Evolutionary conservation across 257 asterid species (phyloP).

Genomic region (Solanum corneliomulleri): DNA sequence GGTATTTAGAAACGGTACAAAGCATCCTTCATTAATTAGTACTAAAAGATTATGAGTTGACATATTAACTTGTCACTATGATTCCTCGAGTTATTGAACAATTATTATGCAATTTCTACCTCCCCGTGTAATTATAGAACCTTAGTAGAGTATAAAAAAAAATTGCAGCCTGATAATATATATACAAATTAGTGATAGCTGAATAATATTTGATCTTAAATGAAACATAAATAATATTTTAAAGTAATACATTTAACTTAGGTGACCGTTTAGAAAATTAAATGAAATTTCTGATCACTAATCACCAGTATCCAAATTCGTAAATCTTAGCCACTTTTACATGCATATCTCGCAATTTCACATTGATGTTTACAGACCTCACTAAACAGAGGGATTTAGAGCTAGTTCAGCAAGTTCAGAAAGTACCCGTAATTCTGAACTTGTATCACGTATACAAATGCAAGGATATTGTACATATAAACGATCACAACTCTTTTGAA

Average conservation of each 20-base stretch:
- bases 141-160: not conserved
- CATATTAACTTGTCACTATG: not conserved
- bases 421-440: not conserved
- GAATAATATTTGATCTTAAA: too few relatives aligned
- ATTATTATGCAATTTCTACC: not conserved
- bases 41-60: not conserved
- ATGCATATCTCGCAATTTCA: not conserved
- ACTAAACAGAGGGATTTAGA: not conserved
- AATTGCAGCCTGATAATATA: not conserved
- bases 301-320: not conserved
- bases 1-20: not conserved
- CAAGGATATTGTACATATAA: not conserved
- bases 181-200: too few relatives aligned
- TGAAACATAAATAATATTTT: too few relatives aligned
- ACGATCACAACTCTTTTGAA: not conserved
- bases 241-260: too few relatives aligned
- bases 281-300: not conserved
- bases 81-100: not conserved
- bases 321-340: not conserved
- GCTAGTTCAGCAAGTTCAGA: not conserved
- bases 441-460: not conserved
- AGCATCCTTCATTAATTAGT: not conserved
- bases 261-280: too few relatives aligned
- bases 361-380: not conserved
- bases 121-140: not conserved